A percentile compares a stretch with the other conserved stretches of the same genome.
Evolutionary conservation across 805 yeast species (phyloP).

Genomic region (Ogataea zsoltii): DNA sequence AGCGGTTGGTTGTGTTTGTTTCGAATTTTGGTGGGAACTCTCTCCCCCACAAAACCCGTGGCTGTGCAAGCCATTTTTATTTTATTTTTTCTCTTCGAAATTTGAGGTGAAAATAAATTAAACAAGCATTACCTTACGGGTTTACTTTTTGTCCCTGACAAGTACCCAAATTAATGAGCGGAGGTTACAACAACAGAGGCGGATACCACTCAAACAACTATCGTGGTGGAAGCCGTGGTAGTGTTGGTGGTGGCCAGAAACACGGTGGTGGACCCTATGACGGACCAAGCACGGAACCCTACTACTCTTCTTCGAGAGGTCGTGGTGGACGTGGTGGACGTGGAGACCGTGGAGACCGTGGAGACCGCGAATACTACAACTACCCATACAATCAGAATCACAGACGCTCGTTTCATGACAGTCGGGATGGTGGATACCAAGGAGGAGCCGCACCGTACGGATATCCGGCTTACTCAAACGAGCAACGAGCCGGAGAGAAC

Average conservation of each 20-base stretch:
- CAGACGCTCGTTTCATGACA: slow-evolving; percentile 11
- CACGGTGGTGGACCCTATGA: slow-evolving; percentile 3
- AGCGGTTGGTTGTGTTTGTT: no score
- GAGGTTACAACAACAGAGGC: slow-evolving; percentile 3
- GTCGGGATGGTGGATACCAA: neutral
- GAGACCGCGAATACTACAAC: slow-evolving; percentile 2
- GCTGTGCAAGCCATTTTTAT: neutral
- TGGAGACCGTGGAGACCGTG: neutral
- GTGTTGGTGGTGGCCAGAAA: slow-evolving; percentile 4
- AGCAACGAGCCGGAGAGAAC: neutral
- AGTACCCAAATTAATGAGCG: slow-evolving; percentile 1
- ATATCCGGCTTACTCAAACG: slow-evolving; percentile 5
- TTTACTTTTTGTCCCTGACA: neutral
- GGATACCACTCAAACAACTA: slow-evolving; percentile 5
- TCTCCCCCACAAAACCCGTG: neutral
- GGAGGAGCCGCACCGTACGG: neutral
- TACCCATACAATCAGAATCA: slow-evolving; percentile 7
- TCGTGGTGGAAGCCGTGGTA: slow-evolving; percentile 4
- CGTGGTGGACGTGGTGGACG: slow-evolving; percentile 13
- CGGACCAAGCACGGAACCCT: slow-evolving; percentile 8
- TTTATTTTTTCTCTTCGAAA: neutral
- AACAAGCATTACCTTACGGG: no score
- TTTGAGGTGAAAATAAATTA: neutral
- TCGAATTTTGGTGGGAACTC: no score
- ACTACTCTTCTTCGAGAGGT: slow-evolving; percentile 10